Evolutionary conservation across 2,329 filamentous ascomycete species (phyloP), one percentile per base, ranked within the genome.

Genomic region (Colletotrichum navitas): DNA sequence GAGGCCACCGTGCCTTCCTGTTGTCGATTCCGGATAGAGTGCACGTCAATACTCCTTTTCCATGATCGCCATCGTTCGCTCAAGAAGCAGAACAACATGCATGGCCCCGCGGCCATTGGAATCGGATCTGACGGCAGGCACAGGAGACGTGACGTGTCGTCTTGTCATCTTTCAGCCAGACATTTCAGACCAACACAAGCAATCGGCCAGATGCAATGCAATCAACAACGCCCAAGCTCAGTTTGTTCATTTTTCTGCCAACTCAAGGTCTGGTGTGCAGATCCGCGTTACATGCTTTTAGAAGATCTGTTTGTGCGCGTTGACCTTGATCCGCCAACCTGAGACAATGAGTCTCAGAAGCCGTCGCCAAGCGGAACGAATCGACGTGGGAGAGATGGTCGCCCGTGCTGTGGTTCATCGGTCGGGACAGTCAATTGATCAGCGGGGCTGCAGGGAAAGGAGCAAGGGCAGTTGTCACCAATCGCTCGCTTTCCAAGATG

Each of bases 371-470:
- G 62, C 59, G 66, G 54, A 54, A 52, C 52, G 54, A 54, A 45
- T 52, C 11, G 26, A 26, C 10, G 2, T 14, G 18, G 47, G 34
- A 47, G 36, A 10, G 29, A 59, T 43, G 52, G 21, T 3, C 45
- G 61, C 32, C 29, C 45, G 26, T 43, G 36, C 29, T 51, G 51
- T 41, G 55, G 21, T 34, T 43, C 52, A 43, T 54, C 62, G 47
- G 54, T 45, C 45, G 52, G 65, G 14, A 68, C 52, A 47, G n/a
- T 24, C 52, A 52, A 45, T 36, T 18, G 36, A 45, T 21, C 66
- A 55, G 36, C 43, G 24, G 24, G 41, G 21, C 34, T 29, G 47
- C 16, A 55, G 29, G 16, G 12, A 47, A 41, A 70, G 51, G 36
- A 26, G 16, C 55, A 14, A 69, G 21, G 45, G 24, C 32, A 32